Evolutionary conservation across 768 basidiomycete genomes (phyloP).

Genomic region (Postia placenta): DNA sequence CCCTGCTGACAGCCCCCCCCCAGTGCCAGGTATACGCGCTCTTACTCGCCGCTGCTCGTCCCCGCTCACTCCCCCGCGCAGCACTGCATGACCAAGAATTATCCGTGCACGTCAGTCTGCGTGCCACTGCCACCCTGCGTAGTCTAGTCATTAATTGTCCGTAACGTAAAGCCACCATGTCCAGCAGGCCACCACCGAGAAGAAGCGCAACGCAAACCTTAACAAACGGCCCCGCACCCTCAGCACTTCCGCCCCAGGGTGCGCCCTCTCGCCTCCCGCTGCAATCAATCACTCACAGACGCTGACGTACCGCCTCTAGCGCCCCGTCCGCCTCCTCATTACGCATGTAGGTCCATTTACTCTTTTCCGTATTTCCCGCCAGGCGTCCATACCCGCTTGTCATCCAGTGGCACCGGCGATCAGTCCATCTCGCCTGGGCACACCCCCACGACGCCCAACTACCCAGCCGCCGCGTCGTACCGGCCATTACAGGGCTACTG

Average conservation of each 20-base stretch:
- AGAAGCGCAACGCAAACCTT: constrained; percentile 57
- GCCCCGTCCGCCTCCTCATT: background rate
- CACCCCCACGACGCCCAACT: constrained; percentile 16
- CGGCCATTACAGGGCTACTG: constrained; percentile 21
- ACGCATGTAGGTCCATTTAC: background rate
- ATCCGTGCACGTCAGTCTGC: constrained; percentile 74
- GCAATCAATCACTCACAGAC: background rate
- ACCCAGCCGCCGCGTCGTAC: constrained; percentile 22
- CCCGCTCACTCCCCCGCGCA: constrained; percentile 25
- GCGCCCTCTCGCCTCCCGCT: background rate
- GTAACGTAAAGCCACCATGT: constrained; percentile 55
- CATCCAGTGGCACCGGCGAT: background rate
- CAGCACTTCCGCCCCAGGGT: constrained; percentile 24
- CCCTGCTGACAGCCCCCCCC: constrained; percentile 7
- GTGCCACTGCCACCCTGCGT: background rate
- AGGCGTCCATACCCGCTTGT: background rate
- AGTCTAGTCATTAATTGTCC: background rate
- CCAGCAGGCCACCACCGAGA: constrained; percentile 81
- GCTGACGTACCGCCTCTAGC: background rate
- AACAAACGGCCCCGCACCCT: constrained; percentile 62
- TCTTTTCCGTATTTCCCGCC: too few species aligned
- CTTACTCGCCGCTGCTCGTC: background rate
- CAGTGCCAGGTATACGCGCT: constrained; percentile 58
- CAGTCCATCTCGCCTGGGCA: constrained; percentile 3
- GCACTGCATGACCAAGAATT: constrained; percentile 86